Evolutionary conservation across 2,329 filamentous ascomycete genomes (phyloP).

Genomic region (Scedosporium boydii): DNA sequence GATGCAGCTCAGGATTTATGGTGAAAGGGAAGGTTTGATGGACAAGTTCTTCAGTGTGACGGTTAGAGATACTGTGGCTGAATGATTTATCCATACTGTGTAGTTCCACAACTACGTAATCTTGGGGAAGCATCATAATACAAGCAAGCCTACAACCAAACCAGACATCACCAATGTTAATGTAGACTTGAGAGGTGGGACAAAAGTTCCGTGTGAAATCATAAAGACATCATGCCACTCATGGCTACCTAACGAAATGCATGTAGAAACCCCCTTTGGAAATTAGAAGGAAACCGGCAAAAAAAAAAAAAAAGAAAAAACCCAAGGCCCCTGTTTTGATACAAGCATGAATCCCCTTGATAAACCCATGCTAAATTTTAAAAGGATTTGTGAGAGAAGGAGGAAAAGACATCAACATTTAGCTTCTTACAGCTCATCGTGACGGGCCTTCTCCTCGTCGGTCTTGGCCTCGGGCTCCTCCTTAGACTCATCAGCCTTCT

Average conservation of each 20-base stretch:
- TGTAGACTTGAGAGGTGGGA: neutral
- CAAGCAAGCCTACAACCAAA: too few relatives aligned
- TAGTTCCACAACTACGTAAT: too few relatives aligned
- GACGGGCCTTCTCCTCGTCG: slow-evolving; percentile 21
- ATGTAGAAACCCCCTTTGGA: slow-evolving; percentile 3
- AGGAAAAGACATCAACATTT: neutral
- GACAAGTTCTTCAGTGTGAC: too few relatives aligned
- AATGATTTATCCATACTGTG: too few relatives aligned
- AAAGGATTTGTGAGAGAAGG: neutral
- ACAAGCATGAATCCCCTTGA: slow-evolving; percentile 5
- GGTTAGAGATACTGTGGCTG: too few relatives aligned
- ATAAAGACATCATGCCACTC: slow-evolving; percentile 1
- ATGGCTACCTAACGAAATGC: slow-evolving; percentile 4
- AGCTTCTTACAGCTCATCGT: slow-evolving; percentile 68
- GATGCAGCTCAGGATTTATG: neutral
- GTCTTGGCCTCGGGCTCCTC: slow-evolving; percentile 29
- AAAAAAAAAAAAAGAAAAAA: neutral
- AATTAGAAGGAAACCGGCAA: slow-evolving; percentile 5
- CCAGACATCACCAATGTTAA: too few relatives aligned
- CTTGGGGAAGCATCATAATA: too few relatives aligned
- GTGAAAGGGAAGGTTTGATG: too few relatives aligned
- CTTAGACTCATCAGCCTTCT: slow-evolving; percentile 27
- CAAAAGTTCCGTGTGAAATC: neutral
- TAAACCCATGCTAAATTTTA: slow-evolving; percentile 5
- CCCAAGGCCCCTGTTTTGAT: slow-evolving; percentile 6